Conservation (phyloP, 2,329 filamentous ascomycete genomes). For the Fusarium staphyleae region DNA sequence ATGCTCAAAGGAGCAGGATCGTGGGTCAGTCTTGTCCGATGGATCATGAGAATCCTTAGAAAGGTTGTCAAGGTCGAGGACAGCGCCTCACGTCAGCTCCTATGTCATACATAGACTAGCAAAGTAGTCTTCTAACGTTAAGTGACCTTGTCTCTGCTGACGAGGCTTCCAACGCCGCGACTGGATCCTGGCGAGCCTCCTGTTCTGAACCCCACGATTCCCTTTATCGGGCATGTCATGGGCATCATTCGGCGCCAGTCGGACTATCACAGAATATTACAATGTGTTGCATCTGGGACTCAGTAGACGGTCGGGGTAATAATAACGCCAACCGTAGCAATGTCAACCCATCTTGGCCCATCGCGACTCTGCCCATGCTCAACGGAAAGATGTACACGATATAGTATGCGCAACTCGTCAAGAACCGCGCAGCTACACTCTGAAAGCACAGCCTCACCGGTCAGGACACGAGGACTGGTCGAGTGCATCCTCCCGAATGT, state of each 20-base stretch:
- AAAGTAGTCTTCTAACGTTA: too few species aligned
- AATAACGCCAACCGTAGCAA: slow-evolving; percentile 24
- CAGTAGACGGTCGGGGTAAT: background rate
- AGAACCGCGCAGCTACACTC: slow-evolving; percentile 40
- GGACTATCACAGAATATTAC: slow-evolving; percentile 48
- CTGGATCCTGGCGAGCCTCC: slow-evolving; percentile 52
- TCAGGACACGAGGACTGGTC: slow-evolving; percentile 40
- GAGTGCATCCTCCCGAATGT: slow-evolving; percentile 44
- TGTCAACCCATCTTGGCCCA: slow-evolving; percentile 38
- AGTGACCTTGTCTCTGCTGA: slow-evolving; percentile 26
- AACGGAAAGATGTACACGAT: slow-evolving; percentile 55
- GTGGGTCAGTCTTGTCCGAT: too few species aligned
- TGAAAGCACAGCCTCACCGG: slow-evolving; percentile 42
- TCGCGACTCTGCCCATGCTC: slow-evolving; percentile 55
- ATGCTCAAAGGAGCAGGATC: too few species aligned
- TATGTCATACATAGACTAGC: too few species aligned
- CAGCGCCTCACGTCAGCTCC: background rate
- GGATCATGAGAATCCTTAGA: too few species aligned
- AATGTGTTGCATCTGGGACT: slow-evolving; percentile 41
- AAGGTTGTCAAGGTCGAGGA: background rate
- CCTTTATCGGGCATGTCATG: slow-evolving; percentile 55
- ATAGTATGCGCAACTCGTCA: slow-evolving; percentile 45
- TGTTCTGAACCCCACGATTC: slow-evolving; percentile 49
- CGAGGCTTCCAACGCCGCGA: slow-evolving; percentile 24
- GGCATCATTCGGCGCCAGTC: slow-evolving; percentile 49